Base-by-base conservation (phyloP, 371 early-diverging fungal genomes). In the Mortierella sp. region DNA sequence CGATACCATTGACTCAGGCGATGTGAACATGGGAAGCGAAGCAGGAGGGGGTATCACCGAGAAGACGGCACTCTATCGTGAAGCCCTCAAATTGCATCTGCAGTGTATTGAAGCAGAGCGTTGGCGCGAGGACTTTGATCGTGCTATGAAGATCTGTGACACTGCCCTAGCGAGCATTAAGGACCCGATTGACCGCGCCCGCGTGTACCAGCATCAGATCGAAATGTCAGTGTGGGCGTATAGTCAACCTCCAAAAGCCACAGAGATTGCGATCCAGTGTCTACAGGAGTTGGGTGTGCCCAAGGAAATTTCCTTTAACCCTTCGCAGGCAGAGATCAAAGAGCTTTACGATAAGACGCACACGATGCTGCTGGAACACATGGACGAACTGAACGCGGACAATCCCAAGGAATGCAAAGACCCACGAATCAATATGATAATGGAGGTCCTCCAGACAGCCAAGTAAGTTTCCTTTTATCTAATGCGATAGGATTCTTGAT, bases 211-310 rank as follows among this genome's bases (percentile, higher is more conserved):
- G 37, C 77, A 76, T 7, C 69, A 76, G 59, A 76, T 76, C 14
- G 70, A 76, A 50, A 76, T 76, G 61, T 65, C 49, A n/a, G 69
- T 76, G 2, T 76, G 77, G 77, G 69, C 69, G 0, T 76, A 69
- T 31, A 57, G 54, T 3, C n/a, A 25, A 12, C 53, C 68, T 1
- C 65, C 57, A 1, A 24, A 51, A 24, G 77, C 77, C 1, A 62
- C 51, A 0, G 37, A 24, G 10, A 65, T 61, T 24, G 50, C 77
- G n/a, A 43, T 76, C 24, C 61, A 51, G 29, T 64, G 77, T n/a
- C 29, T 76, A n/a, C 43, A 29, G 1, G 77, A 76, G 14, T 51
- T 76, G 3, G 77, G 77, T 0, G 48, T 65, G 45, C 44, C 59
- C 4, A 34, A 60, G 3, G 62, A 57, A 12, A 44, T 46, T 3